These are phyloP conservation scores for Kodamaea nitidulidarum DNA, from an alignment of 805 yeast species.

Conservation along the genomic window DNA sequence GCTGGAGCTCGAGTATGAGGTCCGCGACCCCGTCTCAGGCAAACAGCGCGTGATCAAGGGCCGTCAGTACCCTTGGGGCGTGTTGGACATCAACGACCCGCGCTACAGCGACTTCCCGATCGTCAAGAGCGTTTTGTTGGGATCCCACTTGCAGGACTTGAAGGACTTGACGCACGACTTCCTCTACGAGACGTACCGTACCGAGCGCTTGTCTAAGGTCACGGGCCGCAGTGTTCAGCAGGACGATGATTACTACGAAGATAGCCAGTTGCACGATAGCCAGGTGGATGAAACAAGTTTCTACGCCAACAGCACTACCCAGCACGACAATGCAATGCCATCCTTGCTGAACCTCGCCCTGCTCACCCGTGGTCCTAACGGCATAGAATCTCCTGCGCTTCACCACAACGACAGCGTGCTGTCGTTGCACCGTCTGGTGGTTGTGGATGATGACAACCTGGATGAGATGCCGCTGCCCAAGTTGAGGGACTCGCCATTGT, in stretches of 20 bases:
- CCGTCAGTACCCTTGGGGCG: constrained; percentile 77
- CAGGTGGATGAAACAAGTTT: constrained; percentile 11
- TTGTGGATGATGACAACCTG: constrained; percentile 24
- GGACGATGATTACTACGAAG: constrained; percentile 17
- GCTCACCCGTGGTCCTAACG: constrained; percentile 8
- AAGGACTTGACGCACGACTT: constrained; percentile 76
- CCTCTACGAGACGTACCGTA: constrained; percentile 74
- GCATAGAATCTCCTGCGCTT: constrained; percentile 16
- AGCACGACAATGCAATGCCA: constrained; percentile 47
- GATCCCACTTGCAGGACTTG: constrained; percentile 78
- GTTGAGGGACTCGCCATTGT: constrained; percentile 24
- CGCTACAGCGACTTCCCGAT: constrained; percentile 50
- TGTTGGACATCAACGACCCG: constrained; percentile 52
- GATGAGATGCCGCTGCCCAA: constrained; percentile 22
- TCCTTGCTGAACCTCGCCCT: constrained; percentile 47
- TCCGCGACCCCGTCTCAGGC: constrained; percentile 43
- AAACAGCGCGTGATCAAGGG: constrained; percentile 42
- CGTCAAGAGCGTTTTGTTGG: constrained; percentile 67
- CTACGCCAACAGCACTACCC: constrained; percentile 8
- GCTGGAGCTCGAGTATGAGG: constrained; percentile 53
- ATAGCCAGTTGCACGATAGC: constrained; percentile 19
- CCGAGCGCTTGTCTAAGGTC: constrained; percentile 65
- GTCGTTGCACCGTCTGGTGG: constrained; percentile 29
- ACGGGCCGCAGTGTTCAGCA: constrained; percentile 31
- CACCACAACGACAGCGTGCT: constrained; percentile 12